A percentile compares a stretch with the other conserved stretches of the same genome.
phyloP scores from a whole-genome alignment of 768 basidiomycete genomes.

The Lactarius sanguifluus region DNA sequence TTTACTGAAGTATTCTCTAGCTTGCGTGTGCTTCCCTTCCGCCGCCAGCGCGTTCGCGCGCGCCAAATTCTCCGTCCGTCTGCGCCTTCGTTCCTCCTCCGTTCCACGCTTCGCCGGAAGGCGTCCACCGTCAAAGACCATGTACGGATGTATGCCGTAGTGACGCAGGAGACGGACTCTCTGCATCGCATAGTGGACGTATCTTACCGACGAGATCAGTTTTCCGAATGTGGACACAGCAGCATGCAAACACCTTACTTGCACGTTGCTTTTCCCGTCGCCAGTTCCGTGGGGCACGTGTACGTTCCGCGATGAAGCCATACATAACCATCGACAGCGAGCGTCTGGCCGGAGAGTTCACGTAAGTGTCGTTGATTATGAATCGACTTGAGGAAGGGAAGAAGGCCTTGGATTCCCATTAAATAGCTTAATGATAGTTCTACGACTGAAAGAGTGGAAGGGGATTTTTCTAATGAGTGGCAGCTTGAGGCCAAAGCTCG shows the following conservation, averaged over 20 bases:
- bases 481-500: neutral
- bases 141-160: conserved; percentile 79
- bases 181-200: conserved; percentile 96
- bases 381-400: conserved; percentile 89
- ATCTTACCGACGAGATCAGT: conserved; percentile 48
- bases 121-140: conserved; percentile 96
- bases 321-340: conserved; percentile 95
- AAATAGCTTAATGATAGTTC: conserved; percentile 1
- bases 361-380: conserved; percentile 75
- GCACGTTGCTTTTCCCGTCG: conserved; percentile 76
- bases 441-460: neutral
- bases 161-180: conserved; percentile 83
- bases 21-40: conserved; percentile 77
- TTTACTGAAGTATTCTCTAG: conserved; percentile 86
- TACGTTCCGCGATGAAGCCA: conserved; percentile 91
- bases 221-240: neutral
- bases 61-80: conserved; percentile 73
- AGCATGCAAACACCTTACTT: conserved; percentile 50
- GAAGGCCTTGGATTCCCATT: conserved; percentile 92
- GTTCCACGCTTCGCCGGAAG: conserved; percentile 93
- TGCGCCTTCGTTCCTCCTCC: conserved; percentile 73
- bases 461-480: neutral
- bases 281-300: conserved; percentile 87
- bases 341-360: conserved; percentile 77
- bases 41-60: conserved; percentile 70